Conservation (phyloP, 2,329 filamentous ascomycete species). For the Arthroderma sp. region DNA sequence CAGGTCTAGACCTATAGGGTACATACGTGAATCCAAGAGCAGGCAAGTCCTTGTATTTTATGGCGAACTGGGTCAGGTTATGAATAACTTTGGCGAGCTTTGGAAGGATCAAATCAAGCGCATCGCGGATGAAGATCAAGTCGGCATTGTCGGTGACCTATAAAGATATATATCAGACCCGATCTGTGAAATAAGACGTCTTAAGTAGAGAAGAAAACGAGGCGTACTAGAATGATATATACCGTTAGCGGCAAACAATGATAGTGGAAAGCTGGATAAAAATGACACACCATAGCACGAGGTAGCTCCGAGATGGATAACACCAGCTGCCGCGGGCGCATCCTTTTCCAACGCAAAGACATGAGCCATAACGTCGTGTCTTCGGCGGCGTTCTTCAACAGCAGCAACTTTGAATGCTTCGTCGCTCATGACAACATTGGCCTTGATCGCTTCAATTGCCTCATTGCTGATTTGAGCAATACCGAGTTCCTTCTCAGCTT, state of each 20-base stretch:
- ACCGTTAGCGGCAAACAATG: background rate
- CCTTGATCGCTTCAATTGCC: slow-evolving; percentile 64
- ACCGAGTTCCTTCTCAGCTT: slow-evolving; percentile 69
- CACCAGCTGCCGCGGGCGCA: slow-evolving; percentile 65
- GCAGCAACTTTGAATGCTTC: slow-evolving; percentile 63
- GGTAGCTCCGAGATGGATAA: slow-evolving; percentile 67
- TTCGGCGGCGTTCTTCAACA: slow-evolving; percentile 61
- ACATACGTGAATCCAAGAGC: slow-evolving; percentile 68
- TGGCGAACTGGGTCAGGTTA: slow-evolving; percentile 60
- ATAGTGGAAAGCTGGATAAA: background rate
- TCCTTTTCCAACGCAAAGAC: slow-evolving; percentile 58
- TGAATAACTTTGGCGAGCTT: slow-evolving; percentile 69
- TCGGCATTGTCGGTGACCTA: slow-evolving; percentile 12
- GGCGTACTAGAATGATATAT: background rate
- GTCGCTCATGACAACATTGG: slow-evolving; percentile 62
- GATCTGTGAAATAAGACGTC: background rate
- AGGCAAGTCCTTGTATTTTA: slow-evolving; percentile 59
- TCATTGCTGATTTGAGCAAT: slow-evolving; percentile 57
- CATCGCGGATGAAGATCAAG: slow-evolving; percentile 59
- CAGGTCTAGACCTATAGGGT: slow-evolving; percentile 28
- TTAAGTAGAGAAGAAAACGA: background rate
- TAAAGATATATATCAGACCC: background rate
- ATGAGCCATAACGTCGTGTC: slow-evolving; percentile 55
- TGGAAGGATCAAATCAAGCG: slow-evolving; percentile 60
- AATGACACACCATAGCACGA: slow-evolving; percentile 11